Base-by-base conservation (phyloP, 2,329 filamentous ascomycete genomes). In the Madurella fahalii region DNA sequence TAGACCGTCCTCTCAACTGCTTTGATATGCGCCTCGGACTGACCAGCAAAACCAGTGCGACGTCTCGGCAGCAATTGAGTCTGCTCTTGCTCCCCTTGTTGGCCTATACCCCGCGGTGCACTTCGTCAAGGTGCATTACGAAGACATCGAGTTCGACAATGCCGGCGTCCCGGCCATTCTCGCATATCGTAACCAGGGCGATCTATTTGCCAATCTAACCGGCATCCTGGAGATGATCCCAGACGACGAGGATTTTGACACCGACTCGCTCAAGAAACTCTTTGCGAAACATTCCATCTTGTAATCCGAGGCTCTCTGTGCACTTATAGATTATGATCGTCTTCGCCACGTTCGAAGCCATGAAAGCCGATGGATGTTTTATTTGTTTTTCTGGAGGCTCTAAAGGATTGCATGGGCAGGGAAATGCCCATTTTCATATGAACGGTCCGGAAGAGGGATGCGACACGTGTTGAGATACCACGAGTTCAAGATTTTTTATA, bases 61-160 rank as follows among this genome's bases (percentile, higher is more conserved):
- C 54, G 86, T 93, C 60, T 95, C 89, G 45, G 76, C 81, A 41
- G 81, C 90, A 54, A 86, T 96, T 57, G 90, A 96, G 69, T 80
- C 84, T 40, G 91, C 88, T 49, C 78, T 99, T 63, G 74, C 79
- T 50, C 86, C 87, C 1, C 78, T 97, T 30, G 90, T 95, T 41
- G 77, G 79, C 58, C 77, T 81, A 57, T 78, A 96, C 67, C 78
- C 83, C 18, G 81, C 84, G 9, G 82, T 89, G 34, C 90, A 89
- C 67, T 97, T 99, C 68, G 82, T 97, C 74, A 95, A 93, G 74
- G 82, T 97, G 46, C 86, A 95, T 71, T 90, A 90, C 68, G 85
- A 89, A 58, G 92, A 96, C 55, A 95, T 96, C 39, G 92, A 97
- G 69, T 96, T 97, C 77, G 90, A 96, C 69, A 84, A 88, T 55